Evolutionary conservation across 768 basidiomycete genomes (phyloP).

Genomic region (Phaffia tasmanica): DNA sequence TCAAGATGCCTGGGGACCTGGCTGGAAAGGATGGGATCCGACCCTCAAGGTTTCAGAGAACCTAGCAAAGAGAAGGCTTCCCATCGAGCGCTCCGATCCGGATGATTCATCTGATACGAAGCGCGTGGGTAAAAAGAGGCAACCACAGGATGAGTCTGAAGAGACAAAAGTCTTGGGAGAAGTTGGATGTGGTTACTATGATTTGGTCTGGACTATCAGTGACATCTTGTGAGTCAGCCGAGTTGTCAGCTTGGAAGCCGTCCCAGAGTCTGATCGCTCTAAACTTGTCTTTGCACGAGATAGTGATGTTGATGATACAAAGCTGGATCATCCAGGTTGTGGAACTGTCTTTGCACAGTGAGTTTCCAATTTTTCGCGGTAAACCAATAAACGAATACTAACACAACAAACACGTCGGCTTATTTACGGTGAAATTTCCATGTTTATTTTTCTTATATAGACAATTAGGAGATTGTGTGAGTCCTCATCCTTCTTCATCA

Average conservation of each 20-base stretch:
- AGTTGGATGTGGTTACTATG: slow-evolving; percentile 32
- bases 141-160: not conserved
- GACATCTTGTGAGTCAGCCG: slow-evolving; percentile 37
- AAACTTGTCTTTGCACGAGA: too few species aligned
- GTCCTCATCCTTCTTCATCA: not conserved
- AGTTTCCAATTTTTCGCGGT: slow-evolving; percentile 21
- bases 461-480: slow-evolving; percentile 19
- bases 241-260: too few species aligned
- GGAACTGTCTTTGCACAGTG: slow-evolving; percentile 36
- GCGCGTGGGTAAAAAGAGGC: slow-evolving; percentile 11
- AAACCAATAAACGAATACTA: too few species aligned
- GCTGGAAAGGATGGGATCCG: slow-evolving; percentile 35
- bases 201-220: slow-evolving; percentile 22
- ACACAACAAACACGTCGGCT: not conserved
- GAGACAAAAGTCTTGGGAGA: slow-evolving; percentile 25
- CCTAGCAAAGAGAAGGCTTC: slow-evolving; percentile 27
- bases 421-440: not conserved
- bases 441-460: not conserved
- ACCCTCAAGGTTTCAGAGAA: slow-evolving; percentile 34
- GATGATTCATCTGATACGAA: too few species aligned
- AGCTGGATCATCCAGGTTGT: slow-evolving; percentile 35
- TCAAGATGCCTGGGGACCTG: slow-evolving; percentile 40
- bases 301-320: too few species aligned
- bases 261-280: too few species aligned
- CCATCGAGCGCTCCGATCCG: not conserved